Percentiles rank a stretch among this genome's conserved stretches.
Evolutionary conservation across 2,329 filamentous ascomycete genomes (phyloP).

Genomic region (Blumeriella jaapii): DNA sequence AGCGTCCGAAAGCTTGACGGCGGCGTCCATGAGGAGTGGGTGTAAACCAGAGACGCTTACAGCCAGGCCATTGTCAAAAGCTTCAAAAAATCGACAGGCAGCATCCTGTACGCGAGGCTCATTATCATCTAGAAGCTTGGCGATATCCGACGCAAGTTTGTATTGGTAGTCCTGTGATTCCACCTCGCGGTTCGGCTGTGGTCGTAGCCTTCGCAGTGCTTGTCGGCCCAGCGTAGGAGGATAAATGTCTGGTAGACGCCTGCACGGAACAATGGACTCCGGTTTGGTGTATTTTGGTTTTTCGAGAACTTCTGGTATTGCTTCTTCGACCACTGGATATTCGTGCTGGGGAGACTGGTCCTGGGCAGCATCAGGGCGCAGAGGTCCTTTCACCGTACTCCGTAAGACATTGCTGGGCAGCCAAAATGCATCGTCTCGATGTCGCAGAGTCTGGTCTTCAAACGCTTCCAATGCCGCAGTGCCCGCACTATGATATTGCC

Average conservation of each 20-base stretch:
- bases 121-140: constrained; percentile 12
- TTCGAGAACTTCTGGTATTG: neutral
- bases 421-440: constrained; percentile 16
- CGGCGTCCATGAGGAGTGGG: constrained; percentile 12
- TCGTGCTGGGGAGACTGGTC: neutral
- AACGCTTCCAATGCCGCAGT: constrained; percentile 14
- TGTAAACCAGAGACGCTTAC: constrained; percentile 7
- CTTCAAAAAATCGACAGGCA: constrained; percentile 15
- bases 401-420: constrained; percentile 12
- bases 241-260: no score
- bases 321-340: neutral
- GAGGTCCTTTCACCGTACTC: neutral
- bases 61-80: constrained; percentile 17
- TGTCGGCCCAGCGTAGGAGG: no score
- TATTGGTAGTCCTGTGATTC: constrained; percentile 9
- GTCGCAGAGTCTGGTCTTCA: constrained; percentile 16
- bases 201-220: neutral
- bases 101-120: constrained; percentile 13
- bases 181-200: neutral
- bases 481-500: constrained; percentile 29
- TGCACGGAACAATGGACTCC: no score
- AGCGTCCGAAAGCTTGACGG: constrained; percentile 11
- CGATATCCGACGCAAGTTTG: constrained; percentile 17
- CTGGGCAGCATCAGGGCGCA: neutral
- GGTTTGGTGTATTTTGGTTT: neutral